Conservation (phyloP, 768 basidiomycete species). For the Leccinum obscurum region DNA sequence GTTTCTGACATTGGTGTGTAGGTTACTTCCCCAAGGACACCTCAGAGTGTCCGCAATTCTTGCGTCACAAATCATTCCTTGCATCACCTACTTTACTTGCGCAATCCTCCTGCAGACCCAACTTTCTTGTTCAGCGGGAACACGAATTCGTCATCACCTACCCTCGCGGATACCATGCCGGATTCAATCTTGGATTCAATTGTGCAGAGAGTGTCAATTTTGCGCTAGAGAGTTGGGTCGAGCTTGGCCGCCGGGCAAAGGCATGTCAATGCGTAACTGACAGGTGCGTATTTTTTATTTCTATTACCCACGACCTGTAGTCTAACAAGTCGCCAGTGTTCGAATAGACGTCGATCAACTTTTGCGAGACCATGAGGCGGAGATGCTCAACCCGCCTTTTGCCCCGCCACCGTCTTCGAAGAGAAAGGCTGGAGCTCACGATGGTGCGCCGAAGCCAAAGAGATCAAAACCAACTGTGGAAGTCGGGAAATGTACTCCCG, state of each 20-base stretch:
- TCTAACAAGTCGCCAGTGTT: conserved; percentile 54
- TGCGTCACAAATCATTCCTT: conserved; percentile 95
- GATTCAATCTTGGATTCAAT: conserved; percentile 95
- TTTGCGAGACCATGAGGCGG: conserved; percentile 62
- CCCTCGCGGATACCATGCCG: conserved; percentile 93
- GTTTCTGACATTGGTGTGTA: conserved; percentile 30
- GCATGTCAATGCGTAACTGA: conserved; percentile 72
- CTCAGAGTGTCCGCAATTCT: conserved; percentile 85
- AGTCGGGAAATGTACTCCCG: conserved; percentile 12
- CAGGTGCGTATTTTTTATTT: conserved; percentile 51
- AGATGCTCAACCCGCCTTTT: conserved; percentile 26
- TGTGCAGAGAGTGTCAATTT: conserved; percentile 98
- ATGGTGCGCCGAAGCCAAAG: conserved; percentile 28
- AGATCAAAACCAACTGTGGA: conserved; percentile 21
- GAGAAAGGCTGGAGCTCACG: conserved; percentile 39
- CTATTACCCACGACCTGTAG: not conserved
- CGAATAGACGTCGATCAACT: conserved; percentile 92
- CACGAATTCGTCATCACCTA: conserved; percentile 98
- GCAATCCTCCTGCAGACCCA: conserved; percentile 78
- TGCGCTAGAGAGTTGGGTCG: conserved; percentile 92
- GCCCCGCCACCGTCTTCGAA: conserved; percentile 32
- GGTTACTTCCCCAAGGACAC: conserved; percentile 90
- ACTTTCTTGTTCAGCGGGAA: conserved; percentile 85
- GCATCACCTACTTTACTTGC: conserved; percentile 85
- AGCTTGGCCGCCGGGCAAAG: conserved; percentile 79